These are phyloP conservation scores for Penicillium sp. DNA, from an alignment of 2,329 filamentous ascomycete species.

Conservation along the genomic window DNA sequence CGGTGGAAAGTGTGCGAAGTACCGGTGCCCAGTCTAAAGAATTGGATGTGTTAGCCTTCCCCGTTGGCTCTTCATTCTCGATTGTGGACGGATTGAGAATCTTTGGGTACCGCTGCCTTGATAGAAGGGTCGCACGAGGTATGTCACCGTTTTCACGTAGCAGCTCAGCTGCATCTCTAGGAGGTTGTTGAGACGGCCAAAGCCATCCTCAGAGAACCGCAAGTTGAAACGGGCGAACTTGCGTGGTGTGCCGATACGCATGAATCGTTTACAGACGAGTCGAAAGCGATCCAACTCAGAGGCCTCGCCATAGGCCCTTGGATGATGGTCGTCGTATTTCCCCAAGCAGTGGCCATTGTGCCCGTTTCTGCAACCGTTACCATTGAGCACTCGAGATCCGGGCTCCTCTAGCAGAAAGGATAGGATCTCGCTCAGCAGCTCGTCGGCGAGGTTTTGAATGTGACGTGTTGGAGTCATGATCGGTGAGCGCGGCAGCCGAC, in stretches of 20 bases:
- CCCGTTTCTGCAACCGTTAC: slow-evolving; percentile 5
- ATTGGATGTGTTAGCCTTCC: slow-evolving; percentile 21
- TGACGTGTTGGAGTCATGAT: slow-evolving; percentile 37
- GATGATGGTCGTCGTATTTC: not conserved
- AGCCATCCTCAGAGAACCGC: slow-evolving; percentile 40
- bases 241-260: slow-evolving; percentile 43
- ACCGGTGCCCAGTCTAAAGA: slow-evolving; percentile 34
- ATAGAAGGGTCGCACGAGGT: slow-evolving; percentile 46
- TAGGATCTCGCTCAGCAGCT: slow-evolving; percentile 39
- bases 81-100: slow-evolving; percentile 14
- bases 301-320: slow-evolving; percentile 26
- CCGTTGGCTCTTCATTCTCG: not conserved
- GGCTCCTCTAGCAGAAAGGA: slow-evolving; percentile 31
- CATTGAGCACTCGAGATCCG: slow-evolving; percentile 12
- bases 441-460: slow-evolving; percentile 41
- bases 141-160: slow-evolving; percentile 42
- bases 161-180: slow-evolving; percentile 40
- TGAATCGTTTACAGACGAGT: slow-evolving; percentile 45
- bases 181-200: slow-evolving; percentile 37
- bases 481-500: slow-evolving; percentile 35
- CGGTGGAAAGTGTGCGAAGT: slow-evolving; percentile 22
- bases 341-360: slow-evolving; percentile 9
- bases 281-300: slow-evolving; percentile 44
- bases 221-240: slow-evolving; percentile 42
- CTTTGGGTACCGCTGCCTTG: slow-evolving; percentile 41